These are phyloP conservation scores for Bondarzewia mesenterica DNA, from an alignment of 1,284 basidiomycete genomes.

Conservation along the genomic window DNA sequence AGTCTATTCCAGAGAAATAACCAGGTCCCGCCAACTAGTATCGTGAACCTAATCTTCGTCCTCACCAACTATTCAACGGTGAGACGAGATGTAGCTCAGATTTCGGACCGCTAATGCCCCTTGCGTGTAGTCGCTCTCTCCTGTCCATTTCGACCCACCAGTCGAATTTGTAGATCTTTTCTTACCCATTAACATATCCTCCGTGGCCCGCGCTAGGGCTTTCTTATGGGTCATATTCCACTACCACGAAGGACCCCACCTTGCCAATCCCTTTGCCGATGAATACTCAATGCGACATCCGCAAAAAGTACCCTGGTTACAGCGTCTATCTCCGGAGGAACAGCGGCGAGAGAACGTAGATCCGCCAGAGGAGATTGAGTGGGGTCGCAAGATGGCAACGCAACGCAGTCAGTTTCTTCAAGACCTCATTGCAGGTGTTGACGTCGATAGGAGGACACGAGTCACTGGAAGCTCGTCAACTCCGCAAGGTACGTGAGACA, in stretches of 20 bases:
- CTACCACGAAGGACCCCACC: slow-evolving; percentile 34
- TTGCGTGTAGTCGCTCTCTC: slow-evolving; percentile 50
- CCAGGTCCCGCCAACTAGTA: slow-evolving; percentile 65
- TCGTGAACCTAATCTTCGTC: slow-evolving; percentile 75
- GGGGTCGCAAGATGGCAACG: slow-evolving; percentile 30
- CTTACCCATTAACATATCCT: slow-evolving; percentile 63
- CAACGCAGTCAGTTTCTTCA: slow-evolving; percentile 31
- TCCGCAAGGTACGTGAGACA: slow-evolving; percentile 10
- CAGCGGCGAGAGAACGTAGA: slow-evolving; percentile 32
- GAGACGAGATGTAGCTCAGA: slow-evolving; percentile 19
- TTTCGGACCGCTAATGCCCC: not conserved
- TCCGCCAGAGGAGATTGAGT: slow-evolving; percentile 32
- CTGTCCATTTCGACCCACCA: slow-evolving; percentile 64
- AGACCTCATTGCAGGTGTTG: slow-evolving; percentile 31
- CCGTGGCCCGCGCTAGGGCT: slow-evolving; percentile 60
- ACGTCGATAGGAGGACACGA: slow-evolving; percentile 21
- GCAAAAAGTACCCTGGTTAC: slow-evolving; percentile 29
- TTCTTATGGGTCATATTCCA: slow-evolving; percentile 54
- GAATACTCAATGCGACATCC: slow-evolving; percentile 28
- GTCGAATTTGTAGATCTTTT: slow-evolving; percentile 80
- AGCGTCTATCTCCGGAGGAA: slow-evolving; percentile 25
- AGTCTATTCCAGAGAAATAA: slow-evolving; percentile 38
- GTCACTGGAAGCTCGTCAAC: slow-evolving; percentile 9
- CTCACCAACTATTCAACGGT: slow-evolving; percentile 64
- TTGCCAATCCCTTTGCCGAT: slow-evolving; percentile 36